Evolutionary conservation across 2,329 filamentous ascomycete species (phyloP).

Genomic region (Dothistroma septosporum): DNA sequence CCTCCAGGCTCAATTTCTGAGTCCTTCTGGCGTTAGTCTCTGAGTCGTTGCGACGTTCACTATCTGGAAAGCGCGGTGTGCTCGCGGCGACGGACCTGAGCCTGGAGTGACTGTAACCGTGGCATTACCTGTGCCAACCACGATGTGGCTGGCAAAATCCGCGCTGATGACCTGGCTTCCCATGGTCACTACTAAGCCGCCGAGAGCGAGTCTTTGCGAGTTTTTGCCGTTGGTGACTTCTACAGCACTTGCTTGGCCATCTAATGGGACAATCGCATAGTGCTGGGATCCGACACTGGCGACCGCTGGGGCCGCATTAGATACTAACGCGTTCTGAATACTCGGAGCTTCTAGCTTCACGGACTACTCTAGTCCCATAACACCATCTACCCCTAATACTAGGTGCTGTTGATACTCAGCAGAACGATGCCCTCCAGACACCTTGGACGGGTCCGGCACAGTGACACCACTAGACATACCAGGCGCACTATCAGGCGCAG

Average conservation of each 20-base stretch:
- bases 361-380: not conserved
- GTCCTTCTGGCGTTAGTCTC: not conserved
- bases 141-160: not conserved
- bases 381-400: not conserved
- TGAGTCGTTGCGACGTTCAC: not conserved
- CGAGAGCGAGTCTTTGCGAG: not conserved
- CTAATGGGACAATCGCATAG: not conserved
- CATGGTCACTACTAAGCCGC: not conserved
- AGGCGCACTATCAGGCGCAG: not conserved
- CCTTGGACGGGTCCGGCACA: not conserved
- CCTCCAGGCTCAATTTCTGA: too few relatives aligned
- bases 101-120: not conserved
- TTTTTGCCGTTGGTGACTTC: not conserved
- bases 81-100: not conserved
- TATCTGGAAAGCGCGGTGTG: not conserved
- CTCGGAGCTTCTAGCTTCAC: not conserved
- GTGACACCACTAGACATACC: not conserved
- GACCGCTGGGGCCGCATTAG: not conserved
- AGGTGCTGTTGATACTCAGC: not conserved
- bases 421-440: not conserved
- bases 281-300: not conserved
- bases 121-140: not conserved
- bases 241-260: not conserved
- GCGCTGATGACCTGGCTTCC: slow-evolving; percentile 5
- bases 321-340: not conserved